phyloP scores from a whole-genome alignment of 441 rosid genomes.

The Rhodomyrtus psidioides region DNA sequence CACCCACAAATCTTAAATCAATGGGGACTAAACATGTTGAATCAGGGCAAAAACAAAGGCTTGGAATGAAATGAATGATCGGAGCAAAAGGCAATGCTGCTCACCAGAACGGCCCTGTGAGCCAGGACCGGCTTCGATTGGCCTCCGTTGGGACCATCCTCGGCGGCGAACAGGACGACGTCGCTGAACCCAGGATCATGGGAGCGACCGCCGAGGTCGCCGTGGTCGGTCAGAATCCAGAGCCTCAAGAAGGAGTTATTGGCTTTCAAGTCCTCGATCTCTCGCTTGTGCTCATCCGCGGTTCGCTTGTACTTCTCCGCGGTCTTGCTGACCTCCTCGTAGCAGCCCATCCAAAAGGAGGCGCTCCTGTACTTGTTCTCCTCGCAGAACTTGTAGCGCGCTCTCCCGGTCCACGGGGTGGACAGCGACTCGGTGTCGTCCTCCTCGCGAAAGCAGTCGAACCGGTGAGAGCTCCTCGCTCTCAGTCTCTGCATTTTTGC shows the following conservation, averaged over 20 bases:
- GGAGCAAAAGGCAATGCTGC: conserved; percentile 11
- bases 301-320: conserved; percentile 73
- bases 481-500: conserved; percentile 7
- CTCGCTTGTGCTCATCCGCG: conserved; percentile 70
- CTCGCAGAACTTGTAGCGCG: conserved; percentile 63
- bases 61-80: not conserved
- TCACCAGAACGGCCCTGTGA: conserved; percentile 66
- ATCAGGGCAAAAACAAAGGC: not conserved
- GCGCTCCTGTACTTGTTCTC: conserved; percentile 7
- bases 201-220: not conserved
- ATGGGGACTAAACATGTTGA: not conserved
- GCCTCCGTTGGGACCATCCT: conserved; percentile 21
- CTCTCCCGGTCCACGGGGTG: no score
- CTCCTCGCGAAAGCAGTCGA: no score
- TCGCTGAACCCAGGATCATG: conserved; percentile 43
- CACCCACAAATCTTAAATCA: not conserved
- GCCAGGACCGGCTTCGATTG: conserved; percentile 56
- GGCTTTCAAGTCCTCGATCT: conserved; percentile 76
- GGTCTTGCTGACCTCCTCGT: conserved; percentile 74
- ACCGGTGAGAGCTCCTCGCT: not conserved
- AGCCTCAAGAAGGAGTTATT: conserved; percentile 55
- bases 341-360: conserved; percentile 60
- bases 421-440: no score
- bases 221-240: conserved; percentile 39
- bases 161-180: conserved; percentile 51